phyloP scores from a whole-genome alignment of 768 basidiomycete genomes.

The Coprinopsis sp. region DNA sequence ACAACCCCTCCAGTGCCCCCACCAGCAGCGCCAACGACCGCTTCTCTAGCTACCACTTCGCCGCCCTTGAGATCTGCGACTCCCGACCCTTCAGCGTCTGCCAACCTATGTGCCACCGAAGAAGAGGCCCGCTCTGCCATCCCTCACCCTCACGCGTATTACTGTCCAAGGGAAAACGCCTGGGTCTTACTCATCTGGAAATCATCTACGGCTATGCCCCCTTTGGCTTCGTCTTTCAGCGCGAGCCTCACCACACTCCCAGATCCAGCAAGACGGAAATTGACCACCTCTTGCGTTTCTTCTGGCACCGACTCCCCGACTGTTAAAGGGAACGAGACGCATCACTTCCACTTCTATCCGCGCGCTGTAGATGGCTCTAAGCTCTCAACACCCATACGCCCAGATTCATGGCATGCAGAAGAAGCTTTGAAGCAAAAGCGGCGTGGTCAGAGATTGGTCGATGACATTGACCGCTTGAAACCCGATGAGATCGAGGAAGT shows the following conservation, averaged over 20 bases:
- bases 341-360: conserved; percentile 77
- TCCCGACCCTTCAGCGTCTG: conserved; percentile 16
- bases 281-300: conserved; percentile 47
- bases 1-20: conserved; percentile 20
- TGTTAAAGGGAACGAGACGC: conserved; percentile 54
- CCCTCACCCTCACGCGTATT: conserved; percentile 81
- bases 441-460: too few relatives aligned
- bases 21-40: conserved; percentile 12
- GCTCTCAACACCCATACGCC: conserved; percentile 55
- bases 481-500: conserved; percentile 30
- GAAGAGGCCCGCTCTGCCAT: conserved; percentile 65
- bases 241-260: conserved; percentile 46
- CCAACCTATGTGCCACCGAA: conserved; percentile 30
- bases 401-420: conserved; percentile 64
- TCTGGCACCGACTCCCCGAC: conserved; percentile 42
- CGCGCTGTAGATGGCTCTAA: conserved; percentile 66
- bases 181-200: conserved; percentile 78
- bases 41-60: conserved; percentile 13
- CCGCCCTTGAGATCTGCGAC: conserved; percentile 18
- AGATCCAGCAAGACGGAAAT: conserved; percentile 46
- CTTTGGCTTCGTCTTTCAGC: conserved; percentile 53
- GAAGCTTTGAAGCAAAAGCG: conserved; percentile 37
- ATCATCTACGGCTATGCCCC: conserved; percentile 55
- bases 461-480: conserved; percentile 41
- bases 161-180: conserved; percentile 76